Conservation (phyloP, 2,329 filamentous ascomycete genomes). For the Talaromyces piceae region DNA sequence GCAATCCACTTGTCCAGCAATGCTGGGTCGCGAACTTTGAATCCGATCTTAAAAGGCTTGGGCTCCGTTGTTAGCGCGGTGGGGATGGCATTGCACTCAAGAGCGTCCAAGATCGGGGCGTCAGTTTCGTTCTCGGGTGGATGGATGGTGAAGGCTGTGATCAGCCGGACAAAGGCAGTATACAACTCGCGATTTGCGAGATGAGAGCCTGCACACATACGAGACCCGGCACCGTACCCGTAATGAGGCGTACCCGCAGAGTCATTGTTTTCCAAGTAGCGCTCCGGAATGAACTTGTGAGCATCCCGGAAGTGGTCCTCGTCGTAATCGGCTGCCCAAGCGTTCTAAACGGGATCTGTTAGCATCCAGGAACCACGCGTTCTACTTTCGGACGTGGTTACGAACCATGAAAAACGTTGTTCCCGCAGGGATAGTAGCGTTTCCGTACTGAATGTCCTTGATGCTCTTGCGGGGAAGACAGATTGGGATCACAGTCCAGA, state of each 20-base stretch:
- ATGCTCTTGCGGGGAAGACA: conserved; percentile 66
- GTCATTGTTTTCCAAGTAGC: conserved; percentile 53
- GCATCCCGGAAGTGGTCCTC: conserved; percentile 59
- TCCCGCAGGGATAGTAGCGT: conserved; percentile 61
- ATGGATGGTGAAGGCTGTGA: conserved; percentile 51
- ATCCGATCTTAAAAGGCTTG: conserved; percentile 55
- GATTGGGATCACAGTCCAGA: conserved; percentile 73
- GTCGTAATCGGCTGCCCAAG: conserved; percentile 69
- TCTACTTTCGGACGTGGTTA: neutral
- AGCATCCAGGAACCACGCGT: neutral
- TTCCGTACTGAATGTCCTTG: conserved; percentile 64
- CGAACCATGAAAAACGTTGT: conserved; percentile 71
- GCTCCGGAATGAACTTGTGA: conserved; percentile 58
- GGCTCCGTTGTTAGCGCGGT: conserved; percentile 56
- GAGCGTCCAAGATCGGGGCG: conserved; percentile 47
- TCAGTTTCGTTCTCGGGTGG: conserved; percentile 41
- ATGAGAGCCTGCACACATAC: conserved; percentile 58
- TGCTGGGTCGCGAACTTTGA: conserved; percentile 42
- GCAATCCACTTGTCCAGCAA: conserved; percentile 47
- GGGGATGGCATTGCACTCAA: conserved; percentile 51
- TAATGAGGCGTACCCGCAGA: conserved; percentile 52
- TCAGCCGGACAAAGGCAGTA: conserved; percentile 52
- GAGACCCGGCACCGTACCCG: conserved; percentile 54
- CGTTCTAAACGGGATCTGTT: conserved; percentile 43
- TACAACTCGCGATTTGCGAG: conserved; percentile 58